Conservation (phyloP, 2,329 filamentous ascomycete species). For the Aspergillus sp. region DNA sequence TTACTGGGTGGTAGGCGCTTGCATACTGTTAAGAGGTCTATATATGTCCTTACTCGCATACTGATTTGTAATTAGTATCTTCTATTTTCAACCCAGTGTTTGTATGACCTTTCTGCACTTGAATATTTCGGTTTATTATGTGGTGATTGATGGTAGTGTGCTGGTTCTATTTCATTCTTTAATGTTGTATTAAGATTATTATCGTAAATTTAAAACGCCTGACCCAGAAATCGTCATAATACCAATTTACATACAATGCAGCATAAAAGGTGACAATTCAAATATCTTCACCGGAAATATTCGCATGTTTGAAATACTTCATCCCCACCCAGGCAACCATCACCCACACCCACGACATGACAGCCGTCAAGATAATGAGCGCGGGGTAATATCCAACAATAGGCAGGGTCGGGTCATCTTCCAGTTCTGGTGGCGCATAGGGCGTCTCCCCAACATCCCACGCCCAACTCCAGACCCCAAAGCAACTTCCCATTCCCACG, state of each 20-base stretch:
- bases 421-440: slow-evolving; percentile 89
- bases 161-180: too few relatives aligned
- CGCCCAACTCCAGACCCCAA: slow-evolving; percentile 96
- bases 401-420: slow-evolving; percentile 89
- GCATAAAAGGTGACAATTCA: slow-evolving; percentile 11
- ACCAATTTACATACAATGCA: background rate
- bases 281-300: slow-evolving; percentile 65
- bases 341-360: slow-evolving; percentile 99
- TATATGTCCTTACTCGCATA: too few relatives aligned
- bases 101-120: too few relatives aligned
- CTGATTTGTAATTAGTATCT: too few relatives aligned
- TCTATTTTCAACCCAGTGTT: too few relatives aligned
- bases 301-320: slow-evolving; percentile 98
- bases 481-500: slow-evolving; percentile 89
- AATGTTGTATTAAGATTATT: too few relatives aligned
- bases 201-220: background rate
- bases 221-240: background rate
- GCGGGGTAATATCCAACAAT: slow-evolving; percentile 97
- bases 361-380: slow-evolving; percentile 82
- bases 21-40: too few relatives aligned
- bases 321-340: slow-evolving; percentile 96
- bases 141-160: too few relatives aligned
- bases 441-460: slow-evolving; percentile 98
- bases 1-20: too few relatives aligned
- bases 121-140: too few relatives aligned